Percentiles rank a stretch among this genome's conserved stretches.
phyloP scores from a whole-genome alignment of 345 rosid genomes.

The Murraya koenigii region DNA sequence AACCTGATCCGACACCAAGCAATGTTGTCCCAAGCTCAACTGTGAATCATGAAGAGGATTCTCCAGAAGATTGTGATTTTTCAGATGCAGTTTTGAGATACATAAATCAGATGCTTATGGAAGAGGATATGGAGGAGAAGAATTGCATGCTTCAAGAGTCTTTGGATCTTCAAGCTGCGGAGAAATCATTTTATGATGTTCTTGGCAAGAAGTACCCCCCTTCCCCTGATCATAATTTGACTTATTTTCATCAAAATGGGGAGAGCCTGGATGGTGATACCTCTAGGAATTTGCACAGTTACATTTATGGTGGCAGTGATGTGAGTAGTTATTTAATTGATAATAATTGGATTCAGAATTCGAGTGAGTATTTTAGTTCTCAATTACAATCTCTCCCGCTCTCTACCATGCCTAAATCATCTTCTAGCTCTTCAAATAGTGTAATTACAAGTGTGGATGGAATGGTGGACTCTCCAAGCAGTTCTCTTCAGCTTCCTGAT shows the following conservation, averaged over 20 bases:
- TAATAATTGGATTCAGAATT: conserved; percentile 23
- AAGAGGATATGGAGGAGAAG: conserved; percentile 82
- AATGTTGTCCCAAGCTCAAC: conserved; percentile 4
- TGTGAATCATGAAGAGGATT: conserved; percentile 45
- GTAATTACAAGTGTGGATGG: conserved; percentile 39
- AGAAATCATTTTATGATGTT: conserved; percentile 85
- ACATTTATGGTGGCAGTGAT: conserved; percentile 5
- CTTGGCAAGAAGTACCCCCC: conserved; percentile 92
- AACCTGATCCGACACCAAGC: conserved; percentile 20
- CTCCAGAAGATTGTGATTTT: conserved; percentile 67
- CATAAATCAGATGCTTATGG: conserved; percentile 84
- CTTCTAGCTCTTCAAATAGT: conserved; percentile 49
- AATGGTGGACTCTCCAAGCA: conserved; percentile 47
- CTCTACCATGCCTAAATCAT: conserved; percentile 40
- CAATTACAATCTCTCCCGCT: conserved; percentile 25
- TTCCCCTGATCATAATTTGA: conserved; percentile 48
- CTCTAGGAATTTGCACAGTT: conserved; percentile 22
- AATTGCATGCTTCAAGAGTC: conserved; percentile 82
- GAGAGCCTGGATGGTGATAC: conserved; percentile 33
- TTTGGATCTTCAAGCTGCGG: conserved; percentile 82
- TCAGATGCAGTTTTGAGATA: conserved; percentile 76
- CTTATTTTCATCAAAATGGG: conserved; percentile 17
- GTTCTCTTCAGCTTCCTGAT: conserved; percentile 37
- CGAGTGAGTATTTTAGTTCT: conserved; percentile 31
- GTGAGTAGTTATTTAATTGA: conserved; percentile 20